Conservation (phyloP, 2,329 filamentous ascomycete genomes). For the Pyrenophora tritici-repentis region DNA sequence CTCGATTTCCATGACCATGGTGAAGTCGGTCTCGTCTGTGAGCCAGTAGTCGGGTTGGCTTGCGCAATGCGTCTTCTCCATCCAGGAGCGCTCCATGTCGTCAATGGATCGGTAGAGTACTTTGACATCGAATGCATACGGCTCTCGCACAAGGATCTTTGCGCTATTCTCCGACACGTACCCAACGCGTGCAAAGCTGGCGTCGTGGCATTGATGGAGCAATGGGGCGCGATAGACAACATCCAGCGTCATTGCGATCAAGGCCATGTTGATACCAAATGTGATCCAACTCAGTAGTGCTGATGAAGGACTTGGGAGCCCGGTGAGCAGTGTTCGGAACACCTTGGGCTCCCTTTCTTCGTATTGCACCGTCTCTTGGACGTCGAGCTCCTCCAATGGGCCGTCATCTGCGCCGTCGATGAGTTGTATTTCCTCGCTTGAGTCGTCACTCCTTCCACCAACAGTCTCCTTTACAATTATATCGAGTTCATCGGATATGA, state of each 20-base stretch:
- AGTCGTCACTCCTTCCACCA: slow-evolving; percentile 40
- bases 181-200: slow-evolving; percentile 85
- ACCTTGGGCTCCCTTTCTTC: slow-evolving; percentile 62
- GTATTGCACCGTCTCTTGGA: slow-evolving; percentile 67
- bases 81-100: slow-evolving; percentile 35
- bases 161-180: slow-evolving; percentile 82
- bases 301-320: slow-evolving; percentile 75
- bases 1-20: slow-evolving; percentile 69
- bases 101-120: slow-evolving; percentile 41
- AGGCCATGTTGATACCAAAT: slow-evolving; percentile 71
- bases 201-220: slow-evolving; percentile 71
- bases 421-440: slow-evolving; percentile 39
- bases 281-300: slow-evolving; percentile 68
- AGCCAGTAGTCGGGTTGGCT: slow-evolving; percentile 56
- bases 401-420: slow-evolving; percentile 49
- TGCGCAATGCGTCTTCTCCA: slow-evolving; percentile 35
- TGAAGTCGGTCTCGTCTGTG: slow-evolving; percentile 81
- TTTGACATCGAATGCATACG: slow-evolving; percentile 70
- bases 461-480: slow-evolving; percentile 50
- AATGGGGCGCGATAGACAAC: slow-evolving; percentile 74
- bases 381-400: slow-evolving; percentile 55
- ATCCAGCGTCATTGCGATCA: slow-evolving; percentile 75
- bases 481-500: slow-evolving; percentile 65
- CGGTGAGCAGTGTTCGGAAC: slow-evolving; percentile 72
- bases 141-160: slow-evolving; percentile 82